Base-by-base conservation (phyloP, 2,329 filamentous ascomycete species). In the Cytospora schulzeri region DNA sequence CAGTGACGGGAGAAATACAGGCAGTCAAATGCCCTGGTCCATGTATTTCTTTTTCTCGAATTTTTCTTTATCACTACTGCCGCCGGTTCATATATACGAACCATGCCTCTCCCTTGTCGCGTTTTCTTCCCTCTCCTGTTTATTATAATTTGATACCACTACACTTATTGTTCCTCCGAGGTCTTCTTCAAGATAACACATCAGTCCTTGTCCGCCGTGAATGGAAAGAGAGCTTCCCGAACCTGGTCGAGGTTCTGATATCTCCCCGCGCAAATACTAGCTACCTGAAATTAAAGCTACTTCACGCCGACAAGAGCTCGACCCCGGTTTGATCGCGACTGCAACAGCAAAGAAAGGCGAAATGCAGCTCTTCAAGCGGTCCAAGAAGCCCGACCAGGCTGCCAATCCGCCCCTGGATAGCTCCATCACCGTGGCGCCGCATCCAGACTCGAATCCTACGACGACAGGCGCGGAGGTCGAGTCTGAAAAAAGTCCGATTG, bases 291-390 rank as follows among this genome's bases (percentile, higher is more conserved):
- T 15, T 24, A 4, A 2, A 33, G n/a, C n/a, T n/a, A n/a, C n/a
- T n/a, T 29, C 6, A 24, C n/a, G 29, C 19, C 19, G 11, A 45
- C n/a, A 24, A 48, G 33, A 19, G 24, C 22, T 54, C 50, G 8
- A 31, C 3, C 19, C 14, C 50, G 12, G 29, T 8, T 29, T 31
- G 19, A 33, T n/a, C 28, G 9, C 6, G 8, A 5, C 26, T 2
- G 19, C 14, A 29, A 15, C 24, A 53, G 14, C 14, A 14, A n/a
- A 2, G n/a, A 19, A 41, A 19, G 33, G 33, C 51, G 52, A 28
- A 14, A 66, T 66, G 65, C 50, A 56, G 53, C 53, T 67, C 52
- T 57, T 64, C 51, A 67, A 60, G 26, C 62, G 64, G 45, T 35
- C 48, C 33, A 67, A 64, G 41, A 66, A 65, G 60, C 52, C 56